Base-by-base conservation (phyloP, 1,284 basidiomycete genomes). In the Agaricales sp. region DNA sequence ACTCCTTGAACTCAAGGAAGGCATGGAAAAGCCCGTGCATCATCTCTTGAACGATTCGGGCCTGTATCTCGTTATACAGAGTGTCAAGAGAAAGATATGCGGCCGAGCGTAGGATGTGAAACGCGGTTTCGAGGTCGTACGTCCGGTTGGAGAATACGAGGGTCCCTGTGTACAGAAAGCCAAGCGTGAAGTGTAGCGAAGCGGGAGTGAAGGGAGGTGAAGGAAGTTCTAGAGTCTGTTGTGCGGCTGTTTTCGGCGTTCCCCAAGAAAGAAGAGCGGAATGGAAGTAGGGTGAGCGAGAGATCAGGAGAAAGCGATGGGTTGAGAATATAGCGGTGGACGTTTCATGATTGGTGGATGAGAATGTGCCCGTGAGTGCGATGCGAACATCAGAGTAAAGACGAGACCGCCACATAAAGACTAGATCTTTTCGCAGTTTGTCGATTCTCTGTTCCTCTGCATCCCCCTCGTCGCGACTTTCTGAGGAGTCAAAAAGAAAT, bases 121-220 rank as follows among this genome's bases (percentile, higher is more conserved):
- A 92, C 0, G 90, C 89, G 13, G 92, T 98, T 44, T 84, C 75
- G 52, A 98, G 80, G 67, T 98, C 93, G 64, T 92, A 96, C 0
- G 88, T 86, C 16, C 95, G 76, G 59, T 96, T 90, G 2, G 91
- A 93, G 62, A 97, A 96, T 44, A 86, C 75, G 46, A 99, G 82
- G 3, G 92, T 94, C 41, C 95, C 95, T 11, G 92, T 92, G 61
- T 98, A 98, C 48, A 94, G 77, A 65, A 86, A 94, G 13, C 94
- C 94, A 22, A 99, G 79, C 21, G 92, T 91, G 61, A 98, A 98
- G 64, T 97, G 92, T 2, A 96, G 71, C 0, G 92, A 90, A 0
- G 93, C 89, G 0, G 94, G 89, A 0, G 95, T 96, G 67, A 98
- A 98, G 0, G 94, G 94, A 0, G 94, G 93, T 0, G 87, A 91